Evolutionary conservation across 179 eudicot species (phyloP), one percentile per base, ranked within the genome.

Genomic region (Silene coronaria): DNA sequence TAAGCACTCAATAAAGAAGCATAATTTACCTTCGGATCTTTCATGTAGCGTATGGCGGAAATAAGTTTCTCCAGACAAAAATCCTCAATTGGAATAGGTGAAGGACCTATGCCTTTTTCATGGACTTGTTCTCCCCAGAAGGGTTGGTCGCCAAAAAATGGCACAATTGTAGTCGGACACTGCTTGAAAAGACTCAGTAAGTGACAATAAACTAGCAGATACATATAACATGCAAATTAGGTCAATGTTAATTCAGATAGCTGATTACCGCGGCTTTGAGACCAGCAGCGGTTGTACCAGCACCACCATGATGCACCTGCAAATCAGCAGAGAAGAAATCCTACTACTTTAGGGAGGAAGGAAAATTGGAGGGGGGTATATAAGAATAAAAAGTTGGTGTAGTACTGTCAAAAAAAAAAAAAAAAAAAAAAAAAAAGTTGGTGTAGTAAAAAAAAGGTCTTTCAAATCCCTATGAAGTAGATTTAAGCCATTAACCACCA

Each of bases 271-370:
- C 96, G 77, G 97, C 97, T 85, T 85, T 91, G 66, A 91, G 91
- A 77, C 97, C 96, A 72, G 96, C 97, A 77, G 97, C 95, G 51
- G 97, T 91, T 74, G 97, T 91, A 77, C 97, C 97, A 38, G 97
- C 97, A 78, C 97, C 97, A 30, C 97, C 97, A 76, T 91, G 97
- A 81, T 91, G 97, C 59, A 91, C 97, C 97, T 91, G 67, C 59
- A 70, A 69, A 32, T 58, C 32, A 70, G 24, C 70, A 27, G 36
- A 22, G 30, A 70, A 78, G 38, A 19, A 23, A 45, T 59, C 10
- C 23, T 4, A 51, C 75, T 38, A 36, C 6, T 9, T 28, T 57
- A 14, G 66, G 46, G 22, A 27, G 34, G 36, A 78, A 60, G 16
- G 17, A 55, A 19, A 45, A 21, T 48, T 66, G 28, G 64, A 61